Conservation (phyloP, 371 early-diverging fungal species). For the Actinomortierella ambigua region DNA sequence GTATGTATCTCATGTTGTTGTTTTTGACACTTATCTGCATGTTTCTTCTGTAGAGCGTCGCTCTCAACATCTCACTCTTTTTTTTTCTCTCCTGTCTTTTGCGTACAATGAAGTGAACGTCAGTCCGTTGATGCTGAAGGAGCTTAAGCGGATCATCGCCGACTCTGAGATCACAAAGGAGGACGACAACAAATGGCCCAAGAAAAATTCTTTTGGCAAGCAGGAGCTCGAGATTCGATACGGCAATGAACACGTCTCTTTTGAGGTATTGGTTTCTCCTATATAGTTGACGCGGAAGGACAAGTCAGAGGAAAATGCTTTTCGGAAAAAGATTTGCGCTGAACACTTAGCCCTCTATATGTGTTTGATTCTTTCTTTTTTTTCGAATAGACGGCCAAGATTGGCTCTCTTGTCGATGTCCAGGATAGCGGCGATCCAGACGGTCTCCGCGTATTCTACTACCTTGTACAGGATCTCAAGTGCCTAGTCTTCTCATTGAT, state of each 20-base stretch:
- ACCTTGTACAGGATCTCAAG: conserved; percentile 96
- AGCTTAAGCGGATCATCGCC: conserved; percentile 85
- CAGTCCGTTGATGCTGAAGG: conserved; percentile 79
- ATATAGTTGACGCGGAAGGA: background rate
- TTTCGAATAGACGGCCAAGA: conserved; percentile 79
- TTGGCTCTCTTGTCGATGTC: conserved; percentile 92
- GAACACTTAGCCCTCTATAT: background rate
- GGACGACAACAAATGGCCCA: conserved; percentile 93
- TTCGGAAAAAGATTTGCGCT: conserved; percentile 1
- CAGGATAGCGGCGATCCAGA: conserved; percentile 92
- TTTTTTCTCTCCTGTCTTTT: background rate
- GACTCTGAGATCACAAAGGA: conserved; percentile 94
- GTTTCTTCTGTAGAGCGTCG: background rate
- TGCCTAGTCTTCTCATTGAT: conserved; percentile 94
- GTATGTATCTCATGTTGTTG: conserved; percentile 48
- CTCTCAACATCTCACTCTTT: background rate
- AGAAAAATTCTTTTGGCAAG: conserved; percentile 87
- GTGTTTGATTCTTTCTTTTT: conserved; percentile 1
- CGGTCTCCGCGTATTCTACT: conserved; percentile 93
- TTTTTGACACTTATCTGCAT: background rate
- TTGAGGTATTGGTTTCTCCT: conserved; percentile 74
- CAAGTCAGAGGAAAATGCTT: conserved; percentile 7
- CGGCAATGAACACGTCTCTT: conserved; percentile 91
- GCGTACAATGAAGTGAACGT: conserved; percentile 66
- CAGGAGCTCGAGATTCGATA: conserved; percentile 94